Percentiles rank a stretch among this genome's conserved stretches.
Evolutionary conservation across 805 yeast species (phyloP).

Genomic region (Sungouiozyma intestinalis): DNA sequence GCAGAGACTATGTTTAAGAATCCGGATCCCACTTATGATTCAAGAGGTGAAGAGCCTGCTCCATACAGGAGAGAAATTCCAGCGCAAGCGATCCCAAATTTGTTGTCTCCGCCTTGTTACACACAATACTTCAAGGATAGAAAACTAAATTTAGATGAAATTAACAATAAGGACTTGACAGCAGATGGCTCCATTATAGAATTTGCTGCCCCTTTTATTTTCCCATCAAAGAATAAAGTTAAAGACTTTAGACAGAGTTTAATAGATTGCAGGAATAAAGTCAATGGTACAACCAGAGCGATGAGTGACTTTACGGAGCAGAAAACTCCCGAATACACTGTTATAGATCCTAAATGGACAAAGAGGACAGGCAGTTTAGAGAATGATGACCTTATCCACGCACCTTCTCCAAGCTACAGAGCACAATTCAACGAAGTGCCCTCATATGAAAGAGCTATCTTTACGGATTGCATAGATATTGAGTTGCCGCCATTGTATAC

Average conservation of each 20-base stretch:
- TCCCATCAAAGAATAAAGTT: background rate
- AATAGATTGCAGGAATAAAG: no score
- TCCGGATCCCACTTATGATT: background rate
- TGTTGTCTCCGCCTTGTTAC: background rate
- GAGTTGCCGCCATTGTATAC: constrained; percentile 61
- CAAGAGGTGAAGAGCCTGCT: background rate
- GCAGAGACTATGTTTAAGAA: background rate
- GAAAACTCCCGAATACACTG: background rate
- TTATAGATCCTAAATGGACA: background rate
- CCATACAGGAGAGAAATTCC: background rate
- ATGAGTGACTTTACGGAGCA: background rate
- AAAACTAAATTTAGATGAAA: background rate
- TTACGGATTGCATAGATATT: constrained; percentile 37
- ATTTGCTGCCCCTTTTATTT: background rate
- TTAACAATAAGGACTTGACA: background rate
- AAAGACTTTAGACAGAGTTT: no score
- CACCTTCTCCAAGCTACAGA: background rate
- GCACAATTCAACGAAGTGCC: constrained; percentile 60
- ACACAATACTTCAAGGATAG: background rate
- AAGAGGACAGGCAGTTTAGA: background rate
- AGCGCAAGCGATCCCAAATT: background rate
- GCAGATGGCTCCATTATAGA: background rate
- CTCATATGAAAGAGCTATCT: constrained; percentile 69
- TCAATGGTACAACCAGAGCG: no score
- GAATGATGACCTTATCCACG: background rate